phyloP scores from a whole-genome alignment of 768 basidiomycete genomes.

The Termitomyces bulborhizus region DNA sequence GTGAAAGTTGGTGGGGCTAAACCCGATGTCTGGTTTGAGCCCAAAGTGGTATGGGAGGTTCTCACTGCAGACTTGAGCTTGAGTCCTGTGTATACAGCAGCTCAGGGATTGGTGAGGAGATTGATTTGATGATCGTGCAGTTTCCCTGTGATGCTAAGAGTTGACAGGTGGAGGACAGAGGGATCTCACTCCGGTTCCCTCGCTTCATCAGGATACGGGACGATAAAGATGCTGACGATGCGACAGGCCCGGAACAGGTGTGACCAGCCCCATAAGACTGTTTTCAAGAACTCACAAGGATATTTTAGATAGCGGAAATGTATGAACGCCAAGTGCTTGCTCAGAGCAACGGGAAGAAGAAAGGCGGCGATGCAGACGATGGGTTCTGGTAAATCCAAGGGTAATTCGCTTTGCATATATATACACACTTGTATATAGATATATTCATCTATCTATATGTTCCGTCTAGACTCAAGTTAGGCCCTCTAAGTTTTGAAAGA shows the following conservation, averaged over 20 bases:
- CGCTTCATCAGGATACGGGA: slow-evolving; percentile 90
- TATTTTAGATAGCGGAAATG: slow-evolving; percentile 80
- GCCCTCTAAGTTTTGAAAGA: background rate
- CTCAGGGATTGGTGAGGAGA: slow-evolving; percentile 72
- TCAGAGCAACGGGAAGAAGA: slow-evolving; percentile 67
- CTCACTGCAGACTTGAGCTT: slow-evolving; percentile 94
- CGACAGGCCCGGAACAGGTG: slow-evolving; percentile 90
- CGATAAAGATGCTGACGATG: slow-evolving; percentile 90
- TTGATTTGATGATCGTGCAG: background rate
- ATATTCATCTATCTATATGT: slow-evolving; percentile 13
- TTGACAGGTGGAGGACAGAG: slow-evolving; percentile 73
- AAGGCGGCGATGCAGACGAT: slow-evolving; percentile 65
- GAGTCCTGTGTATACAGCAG: slow-evolving; percentile 95
- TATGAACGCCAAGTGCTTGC: slow-evolving; percentile 85
- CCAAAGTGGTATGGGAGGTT: slow-evolving; percentile 97
- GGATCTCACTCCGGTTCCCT: slow-evolving; percentile 95
- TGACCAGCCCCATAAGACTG: slow-evolving; percentile 11
- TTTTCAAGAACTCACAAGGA: background rate
- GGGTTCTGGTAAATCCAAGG: slow-evolving; percentile 60
- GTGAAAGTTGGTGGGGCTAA: slow-evolving; percentile 89
- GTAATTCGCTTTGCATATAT: slow-evolving; percentile 10
- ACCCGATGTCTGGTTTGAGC: slow-evolving; percentile 98
- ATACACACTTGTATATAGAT: slow-evolving; percentile 14
- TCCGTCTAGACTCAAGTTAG: slow-evolving; percentile 9
- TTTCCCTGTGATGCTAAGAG: background rate